These are phyloP conservation scores for Apostasia shenzhenica DNA, from an alignment of 106 monocot genomes.

Conservation along the genomic window DNA sequence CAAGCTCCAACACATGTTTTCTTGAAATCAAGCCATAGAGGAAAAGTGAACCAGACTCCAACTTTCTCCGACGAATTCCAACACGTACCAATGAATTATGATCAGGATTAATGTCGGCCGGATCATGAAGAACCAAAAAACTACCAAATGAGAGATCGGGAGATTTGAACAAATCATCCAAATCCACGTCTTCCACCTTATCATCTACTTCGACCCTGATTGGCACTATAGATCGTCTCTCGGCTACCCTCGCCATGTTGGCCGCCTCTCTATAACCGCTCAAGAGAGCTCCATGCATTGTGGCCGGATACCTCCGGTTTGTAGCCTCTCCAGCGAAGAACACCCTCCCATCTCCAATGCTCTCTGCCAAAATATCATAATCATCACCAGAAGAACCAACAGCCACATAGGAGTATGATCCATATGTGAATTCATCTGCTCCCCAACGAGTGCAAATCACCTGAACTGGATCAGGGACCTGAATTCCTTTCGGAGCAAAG, in stretches of 20 bases:
- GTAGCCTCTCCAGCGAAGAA: conserved; percentile 99
- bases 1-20: conserved; percentile 50
- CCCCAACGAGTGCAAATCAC: conserved; percentile 94
- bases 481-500: conserved; percentile 78
- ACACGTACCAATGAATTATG: conserved; percentile 53
- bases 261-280: conserved; percentile 96
- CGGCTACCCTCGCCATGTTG: conserved; percentile 55
- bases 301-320: conserved; percentile 81
- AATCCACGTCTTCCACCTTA: conserved; percentile 26
- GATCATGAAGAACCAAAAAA: conserved; percentile 70
- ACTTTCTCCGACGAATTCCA: conserved; percentile 36
- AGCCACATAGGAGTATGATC: conserved; percentile 89
- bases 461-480: conserved; percentile 80
- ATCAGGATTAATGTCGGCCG: conserved; percentile 25
- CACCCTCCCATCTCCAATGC: conserved; percentile 68
- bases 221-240: conserved; percentile 22
- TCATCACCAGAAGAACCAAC: conserved; percentile 97
- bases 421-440: conserved; percentile 71
- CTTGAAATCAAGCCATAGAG: conserved; percentile 60
- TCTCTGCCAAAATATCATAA: conserved; percentile 87
- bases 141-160: conserved; percentile 55
- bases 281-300: conserved; percentile 94
- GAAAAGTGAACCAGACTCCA: conserved; percentile 29
- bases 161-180: conserved; percentile 50
- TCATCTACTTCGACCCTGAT: conserved; percentile 4